Percentiles rank a stretch among this genome's conserved stretches.
Evolutionary conservation across 257 asterid species (phyloP).

Genomic region (Cynanchum wilfordii): DNA sequence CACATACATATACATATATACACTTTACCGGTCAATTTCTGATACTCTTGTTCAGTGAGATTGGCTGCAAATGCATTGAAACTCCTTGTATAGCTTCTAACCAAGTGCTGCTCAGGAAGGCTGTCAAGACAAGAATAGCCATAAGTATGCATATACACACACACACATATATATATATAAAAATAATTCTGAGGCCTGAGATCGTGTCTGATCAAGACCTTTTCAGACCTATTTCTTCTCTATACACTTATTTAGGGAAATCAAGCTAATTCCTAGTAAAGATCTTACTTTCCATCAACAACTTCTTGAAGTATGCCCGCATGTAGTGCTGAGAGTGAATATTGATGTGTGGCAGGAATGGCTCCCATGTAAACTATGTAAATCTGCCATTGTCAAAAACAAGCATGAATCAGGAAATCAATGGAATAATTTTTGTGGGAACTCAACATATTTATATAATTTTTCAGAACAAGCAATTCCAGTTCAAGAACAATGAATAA

Average conservation of each 20-base stretch:
- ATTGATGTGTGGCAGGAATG: background rate
- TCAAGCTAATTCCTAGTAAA: no score
- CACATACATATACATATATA: no score
- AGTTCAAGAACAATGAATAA: background rate
- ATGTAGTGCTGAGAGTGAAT: constrained; percentile 16
- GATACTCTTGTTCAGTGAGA: constrained; percentile 28
- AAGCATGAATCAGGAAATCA: background rate
- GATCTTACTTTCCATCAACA: constrained; percentile 23
- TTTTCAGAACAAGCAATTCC: no score
- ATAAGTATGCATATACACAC: background rate
- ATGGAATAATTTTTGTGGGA: no score
- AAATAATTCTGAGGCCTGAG: no score
- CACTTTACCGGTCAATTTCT: constrained; percentile 27
- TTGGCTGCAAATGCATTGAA: constrained; percentile 37
- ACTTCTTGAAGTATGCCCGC: constrained; percentile 24
- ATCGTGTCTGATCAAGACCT: no score
- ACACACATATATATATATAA: no score
- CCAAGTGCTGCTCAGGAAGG: constrained; percentile 10
- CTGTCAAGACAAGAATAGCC: background rate
- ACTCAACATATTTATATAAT: no score
- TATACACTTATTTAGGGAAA: no score
- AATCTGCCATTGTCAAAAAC: constrained; percentile 9
- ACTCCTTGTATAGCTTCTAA: constrained; percentile 35
- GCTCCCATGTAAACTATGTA: constrained; percentile 34
- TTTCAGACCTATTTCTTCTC: no score